Percentiles rank a stretch among this genome's conserved stretches.
Evolutionary conservation across 768 basidiomycete species (phyloP).

Genomic region (Boletus sp.): DNA sequence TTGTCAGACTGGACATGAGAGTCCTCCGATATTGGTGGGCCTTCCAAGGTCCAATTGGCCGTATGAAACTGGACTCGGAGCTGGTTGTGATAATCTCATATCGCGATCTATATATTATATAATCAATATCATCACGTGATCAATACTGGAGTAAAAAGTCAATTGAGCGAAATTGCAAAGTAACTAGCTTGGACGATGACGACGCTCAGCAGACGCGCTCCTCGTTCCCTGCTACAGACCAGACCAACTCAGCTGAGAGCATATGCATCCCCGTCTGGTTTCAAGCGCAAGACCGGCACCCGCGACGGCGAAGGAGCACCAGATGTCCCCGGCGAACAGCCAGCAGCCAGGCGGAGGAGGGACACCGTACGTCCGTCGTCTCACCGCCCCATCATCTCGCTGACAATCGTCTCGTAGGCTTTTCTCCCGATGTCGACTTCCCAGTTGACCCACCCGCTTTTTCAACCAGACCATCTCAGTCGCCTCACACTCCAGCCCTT

Average conservation of each 20-base stretch:
- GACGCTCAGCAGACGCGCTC: constrained; percentile 12
- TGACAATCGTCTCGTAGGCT: constrained; percentile 28
- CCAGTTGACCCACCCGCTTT: constrained; percentile 40
- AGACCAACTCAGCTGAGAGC: not conserved
- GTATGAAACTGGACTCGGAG: no score
- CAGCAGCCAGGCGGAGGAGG: constrained; percentile 22
- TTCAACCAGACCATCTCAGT: constrained; percentile 37
- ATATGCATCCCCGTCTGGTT: constrained; percentile 20
- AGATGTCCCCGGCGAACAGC: constrained; percentile 18
- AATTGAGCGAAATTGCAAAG: not conserved
- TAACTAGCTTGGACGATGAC: constrained; percentile 8
- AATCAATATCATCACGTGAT: constrained; percentile 8
- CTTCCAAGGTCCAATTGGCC: not conserved
- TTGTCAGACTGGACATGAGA: not conserved
- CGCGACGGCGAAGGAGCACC: constrained; percentile 7
- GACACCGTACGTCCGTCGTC: constrained; percentile 15
- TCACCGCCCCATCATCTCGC: not conserved
- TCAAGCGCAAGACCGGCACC: constrained; percentile 20
- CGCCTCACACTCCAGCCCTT: constrained; percentile 40
- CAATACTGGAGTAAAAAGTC: not conserved
- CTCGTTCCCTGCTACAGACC: constrained; percentile 5
- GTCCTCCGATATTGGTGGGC: not conserved
- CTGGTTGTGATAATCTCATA: no score
- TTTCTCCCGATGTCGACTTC: constrained; percentile 41
- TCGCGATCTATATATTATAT: not conserved